A percentile compares a stretch with the other conserved stretches of the same genome.
Evolutionary conservation across 2,329 filamentous ascomycete genomes (phyloP).

Genomic region (Gnomoniopsis sp.): DNA sequence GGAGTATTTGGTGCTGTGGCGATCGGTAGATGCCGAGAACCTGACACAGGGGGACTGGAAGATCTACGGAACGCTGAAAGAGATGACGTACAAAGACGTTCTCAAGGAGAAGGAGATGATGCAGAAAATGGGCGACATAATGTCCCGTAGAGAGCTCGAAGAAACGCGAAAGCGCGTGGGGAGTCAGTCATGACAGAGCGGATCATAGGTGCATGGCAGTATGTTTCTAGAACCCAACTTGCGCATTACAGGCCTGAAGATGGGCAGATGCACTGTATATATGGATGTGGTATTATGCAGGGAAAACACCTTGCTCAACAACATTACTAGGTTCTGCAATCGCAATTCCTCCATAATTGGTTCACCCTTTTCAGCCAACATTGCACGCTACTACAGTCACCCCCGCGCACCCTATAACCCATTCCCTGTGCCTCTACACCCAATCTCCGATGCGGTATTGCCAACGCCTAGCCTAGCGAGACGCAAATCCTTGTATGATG

Average conservation of each 20-base stretch:
- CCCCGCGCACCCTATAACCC: no score
- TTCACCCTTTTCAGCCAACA: no score
- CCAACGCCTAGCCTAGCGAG: background rate
- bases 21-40: conserved; percentile 41
- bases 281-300: background rate
- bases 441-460: no score
- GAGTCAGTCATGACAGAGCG: background rate
- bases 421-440: no score
- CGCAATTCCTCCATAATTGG: no score
- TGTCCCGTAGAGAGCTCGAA: conserved; percentile 31
- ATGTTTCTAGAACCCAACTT: conserved; percentile 9
- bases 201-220: conserved; percentile 12
- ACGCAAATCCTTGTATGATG: background rate
- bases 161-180: conserved; percentile 16
- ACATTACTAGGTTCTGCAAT: background rate
- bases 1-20: conserved; percentile 64
- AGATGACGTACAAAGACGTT: conserved; percentile 46
- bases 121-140: conserved; percentile 20
- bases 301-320: conserved; percentile 11
- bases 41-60: conserved; percentile 53
- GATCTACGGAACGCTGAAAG: conserved; percentile 61
- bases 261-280: background rate
- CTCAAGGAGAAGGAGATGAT: conserved; percentile 33
- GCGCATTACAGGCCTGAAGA: background rate
- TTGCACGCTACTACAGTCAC: no score